Percentiles rank a stretch among this genome's conserved stretches.
These are phyloP conservation scores for Kockiozyma suomiensis DNA, from an alignment of 805 yeast species.

Conservation along the genomic window DNA sequence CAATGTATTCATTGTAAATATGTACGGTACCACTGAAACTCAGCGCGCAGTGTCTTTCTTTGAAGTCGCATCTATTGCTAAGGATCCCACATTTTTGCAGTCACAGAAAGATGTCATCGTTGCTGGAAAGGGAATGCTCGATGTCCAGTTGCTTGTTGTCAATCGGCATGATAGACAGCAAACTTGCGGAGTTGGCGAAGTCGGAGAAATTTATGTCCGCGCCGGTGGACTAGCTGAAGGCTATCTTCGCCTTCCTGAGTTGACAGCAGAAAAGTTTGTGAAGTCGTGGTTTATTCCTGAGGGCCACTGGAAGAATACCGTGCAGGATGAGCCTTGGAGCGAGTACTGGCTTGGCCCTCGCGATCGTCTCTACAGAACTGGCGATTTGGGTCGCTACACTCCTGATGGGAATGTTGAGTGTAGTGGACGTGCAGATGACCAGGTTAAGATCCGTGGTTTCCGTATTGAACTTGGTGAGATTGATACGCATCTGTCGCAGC, in stretches of 20 bases:
- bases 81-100: slow-evolving; percentile 73
- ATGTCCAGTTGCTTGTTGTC: slow-evolving; percentile 91
- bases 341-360: slow-evolving; percentile 89
- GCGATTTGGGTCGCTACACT: slow-evolving; percentile 93
- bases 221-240: slow-evolving; percentile 99
- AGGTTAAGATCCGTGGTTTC: slow-evolving; percentile 97
- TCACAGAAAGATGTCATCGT: slow-evolving; percentile 94
- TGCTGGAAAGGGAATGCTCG: slow-evolving; percentile 96
- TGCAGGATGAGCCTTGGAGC: slow-evolving; percentile 68
- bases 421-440: slow-evolving; percentile 98
- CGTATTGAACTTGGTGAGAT: slow-evolving; percentile 98
- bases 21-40: slow-evolving; percentile 99
- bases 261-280: slow-evolving; percentile 84
- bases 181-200: slow-evolving; percentile 97
- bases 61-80: slow-evolving; percentile 74
- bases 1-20: slow-evolving; percentile 87
- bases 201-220: slow-evolving; percentile 97
- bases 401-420: slow-evolving; percentile 99
- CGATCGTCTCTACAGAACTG: slow-evolving; percentile 94
- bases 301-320: slow-evolving; percentile 52
- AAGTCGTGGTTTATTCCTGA: slow-evolving; percentile 84
- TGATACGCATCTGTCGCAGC: slow-evolving; percentile 95
- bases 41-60: slow-evolving; percentile 96
- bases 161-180: slow-evolving; percentile 86
- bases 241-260: slow-evolving; percentile 85